Conservation (phyloP, 2,329 filamentous ascomycete species). For the Penicillium hesseltinei region DNA sequence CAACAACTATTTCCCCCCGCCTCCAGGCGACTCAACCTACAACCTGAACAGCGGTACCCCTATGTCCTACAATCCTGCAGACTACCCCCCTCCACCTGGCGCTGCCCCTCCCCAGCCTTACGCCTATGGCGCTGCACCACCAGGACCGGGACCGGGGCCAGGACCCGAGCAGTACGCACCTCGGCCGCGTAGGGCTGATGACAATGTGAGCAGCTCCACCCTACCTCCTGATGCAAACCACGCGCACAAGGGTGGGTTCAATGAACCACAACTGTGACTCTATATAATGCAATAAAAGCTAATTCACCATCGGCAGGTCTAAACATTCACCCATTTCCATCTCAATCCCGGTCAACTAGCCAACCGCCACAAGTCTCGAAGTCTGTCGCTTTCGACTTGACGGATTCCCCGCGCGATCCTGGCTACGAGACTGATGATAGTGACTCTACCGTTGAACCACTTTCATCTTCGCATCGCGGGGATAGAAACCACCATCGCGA, state of each 20-base stretch:
- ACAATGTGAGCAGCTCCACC: conserved; percentile 49
- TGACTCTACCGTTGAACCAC: conserved; percentile 34
- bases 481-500: not conserved
- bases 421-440: conserved; percentile 48
- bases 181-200: conserved; percentile 43
- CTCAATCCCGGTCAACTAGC: conserved; percentile 20
- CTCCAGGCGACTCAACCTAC: conserved; percentile 34
- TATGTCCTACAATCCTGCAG: conserved; percentile 37
- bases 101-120: conserved; percentile 40
- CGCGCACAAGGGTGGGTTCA: conserved; percentile 45
- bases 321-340: conserved; percentile 16
- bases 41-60: conserved; percentile 24
- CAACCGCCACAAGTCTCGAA: conserved; percentile 29
- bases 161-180: conserved; percentile 42
- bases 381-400: conserved; percentile 36
- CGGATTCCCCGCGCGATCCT: conserved; percentile 16
- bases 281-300: conserved; percentile 3
- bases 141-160: conserved; percentile 14
- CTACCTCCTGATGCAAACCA: conserved; percentile 38
- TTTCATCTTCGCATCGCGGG: conserved; percentile 7
- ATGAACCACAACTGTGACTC: conserved; percentile 13
- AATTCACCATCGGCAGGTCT: conserved; percentile 11
- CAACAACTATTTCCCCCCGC: conserved; percentile 44
- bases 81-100: conserved; percentile 45
- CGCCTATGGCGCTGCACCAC: conserved; percentile 34